A percentile compares a stretch with the other conserved stretches of the same genome.
Evolutionary conservation across 352 stramenopile genomes (phyloP).

Genomic region (Elongisporangium prolatum): DNA sequence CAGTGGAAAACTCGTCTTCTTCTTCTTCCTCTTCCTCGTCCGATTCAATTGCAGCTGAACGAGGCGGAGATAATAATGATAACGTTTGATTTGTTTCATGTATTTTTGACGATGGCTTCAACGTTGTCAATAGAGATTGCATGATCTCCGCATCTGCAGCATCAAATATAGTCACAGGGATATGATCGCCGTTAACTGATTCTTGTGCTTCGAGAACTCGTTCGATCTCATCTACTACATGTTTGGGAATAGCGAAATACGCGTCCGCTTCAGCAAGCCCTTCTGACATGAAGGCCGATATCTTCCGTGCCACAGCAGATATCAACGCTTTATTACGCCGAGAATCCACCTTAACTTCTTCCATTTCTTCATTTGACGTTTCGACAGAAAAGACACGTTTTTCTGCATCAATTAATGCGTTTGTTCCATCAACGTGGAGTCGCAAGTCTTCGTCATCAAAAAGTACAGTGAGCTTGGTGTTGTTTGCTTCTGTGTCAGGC

Average conservation of each 20-base stretch:
- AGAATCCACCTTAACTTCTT: neutral
- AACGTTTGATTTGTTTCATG: neutral
- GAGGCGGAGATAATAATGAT: neutral
- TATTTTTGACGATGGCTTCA: neutral
- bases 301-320: neutral
- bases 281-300: neutral
- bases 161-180: constrained; percentile 42
- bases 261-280: neutral
- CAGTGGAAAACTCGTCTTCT: constrained; percentile 17
- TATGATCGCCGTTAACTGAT: neutral
- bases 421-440: too few species aligned
- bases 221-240: constrained; percentile 30
- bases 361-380: neutral
- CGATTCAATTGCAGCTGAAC: constrained; percentile 1
- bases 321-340: neutral
- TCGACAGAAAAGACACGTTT: neutral
- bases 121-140: constrained; percentile 17
- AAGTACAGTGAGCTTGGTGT: neutral
- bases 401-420: neutral
- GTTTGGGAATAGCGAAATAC: neutral
- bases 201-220: constrained; percentile 7
- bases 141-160: constrained; percentile 49
- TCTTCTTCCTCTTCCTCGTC: constrained; percentile 21
- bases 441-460: neutral
- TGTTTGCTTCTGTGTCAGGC: neutral